Conservation (phyloP, 108 stramenopile genomes). For the Epithemia pelagica region DNA sequence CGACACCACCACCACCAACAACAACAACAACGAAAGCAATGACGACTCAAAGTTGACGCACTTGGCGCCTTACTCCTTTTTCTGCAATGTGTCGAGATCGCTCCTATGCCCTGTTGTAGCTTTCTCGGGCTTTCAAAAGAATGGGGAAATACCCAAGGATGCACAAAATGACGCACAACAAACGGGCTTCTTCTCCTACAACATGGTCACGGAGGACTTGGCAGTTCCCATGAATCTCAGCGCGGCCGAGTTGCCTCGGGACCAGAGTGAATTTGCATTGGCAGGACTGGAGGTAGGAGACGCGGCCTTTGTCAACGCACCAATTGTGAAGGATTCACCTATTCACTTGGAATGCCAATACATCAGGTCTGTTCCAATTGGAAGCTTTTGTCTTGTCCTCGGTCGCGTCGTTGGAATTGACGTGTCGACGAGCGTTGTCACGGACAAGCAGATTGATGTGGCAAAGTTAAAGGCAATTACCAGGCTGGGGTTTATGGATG, state of each 20-base stretch:
- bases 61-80: constrained; percentile 16
- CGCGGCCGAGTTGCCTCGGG: constrained; percentile 3
- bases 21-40: background rate
- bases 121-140: constrained; percentile 6
- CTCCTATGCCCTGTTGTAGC: constrained; percentile 8
- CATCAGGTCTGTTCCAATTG: constrained; percentile 1
- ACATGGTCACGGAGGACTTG: constrained; percentile 10
- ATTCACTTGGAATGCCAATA: constrained; percentile 11
- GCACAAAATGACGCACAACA: constrained; percentile 12
- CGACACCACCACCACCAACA: no score
- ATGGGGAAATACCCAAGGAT: constrained; percentile 6
- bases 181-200: background rate
- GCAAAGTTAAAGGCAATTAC: background rate
- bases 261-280: constrained; percentile 12
- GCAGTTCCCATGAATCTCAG: constrained; percentile 11
- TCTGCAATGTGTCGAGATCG: constrained; percentile 6
- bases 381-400: constrained; percentile 1
- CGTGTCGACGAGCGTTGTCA: background rate
- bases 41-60: background rate
- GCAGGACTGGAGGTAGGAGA: background rate
- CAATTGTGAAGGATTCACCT: constrained; percentile 3
- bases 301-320: constrained; percentile 5
- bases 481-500: background rate
- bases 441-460: background rate
- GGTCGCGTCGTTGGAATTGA: constrained; percentile 2